Conservation (phyloP, 2,329 filamentous ascomycete species). For the Colletotrichum sublineola region DNA sequence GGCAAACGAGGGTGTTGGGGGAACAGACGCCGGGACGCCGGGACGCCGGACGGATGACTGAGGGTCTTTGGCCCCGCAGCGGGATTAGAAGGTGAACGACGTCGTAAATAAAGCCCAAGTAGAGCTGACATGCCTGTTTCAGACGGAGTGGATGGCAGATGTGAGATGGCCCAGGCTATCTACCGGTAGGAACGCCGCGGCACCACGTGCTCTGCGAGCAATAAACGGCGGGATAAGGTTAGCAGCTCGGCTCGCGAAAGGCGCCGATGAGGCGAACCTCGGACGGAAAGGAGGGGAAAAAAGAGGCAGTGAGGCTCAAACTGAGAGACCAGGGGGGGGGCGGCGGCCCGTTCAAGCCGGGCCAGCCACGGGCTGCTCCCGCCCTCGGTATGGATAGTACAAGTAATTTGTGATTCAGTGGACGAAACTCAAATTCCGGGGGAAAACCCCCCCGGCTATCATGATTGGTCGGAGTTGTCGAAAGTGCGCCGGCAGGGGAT, state of each 20-base stretch:
- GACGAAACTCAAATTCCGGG: not conserved
- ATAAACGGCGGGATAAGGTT: not conserved
- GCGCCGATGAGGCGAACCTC: not conserved
- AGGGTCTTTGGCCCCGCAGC: not conserved
- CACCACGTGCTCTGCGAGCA: not conserved
- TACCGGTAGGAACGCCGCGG: not conserved
- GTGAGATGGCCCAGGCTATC: not conserved
- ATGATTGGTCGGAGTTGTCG: not conserved
- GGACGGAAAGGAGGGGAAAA: not conserved
- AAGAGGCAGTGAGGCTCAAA: conserved; percentile 1
- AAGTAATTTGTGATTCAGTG: not conserved
- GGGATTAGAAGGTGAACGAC: not conserved
- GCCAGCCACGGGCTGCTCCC: not conserved
- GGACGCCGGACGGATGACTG: not conserved
- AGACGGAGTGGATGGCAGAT: conserved; percentile 9
- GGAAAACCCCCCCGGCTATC: not conserved
- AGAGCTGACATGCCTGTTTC: conserved; percentile 5
- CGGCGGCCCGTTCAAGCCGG: not conserved
- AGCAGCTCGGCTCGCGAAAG: not conserved
- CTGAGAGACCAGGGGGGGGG: not conserved
- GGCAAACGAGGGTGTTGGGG: not conserved
- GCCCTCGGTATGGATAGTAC: not conserved
- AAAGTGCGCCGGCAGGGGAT: not conserved
- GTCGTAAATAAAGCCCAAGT: not conserved
- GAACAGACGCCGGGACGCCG: conserved; percentile 12